Evolutionary conservation across 345 rosid species (phyloP).

Genomic region (Toxicodendron radicans): DNA sequence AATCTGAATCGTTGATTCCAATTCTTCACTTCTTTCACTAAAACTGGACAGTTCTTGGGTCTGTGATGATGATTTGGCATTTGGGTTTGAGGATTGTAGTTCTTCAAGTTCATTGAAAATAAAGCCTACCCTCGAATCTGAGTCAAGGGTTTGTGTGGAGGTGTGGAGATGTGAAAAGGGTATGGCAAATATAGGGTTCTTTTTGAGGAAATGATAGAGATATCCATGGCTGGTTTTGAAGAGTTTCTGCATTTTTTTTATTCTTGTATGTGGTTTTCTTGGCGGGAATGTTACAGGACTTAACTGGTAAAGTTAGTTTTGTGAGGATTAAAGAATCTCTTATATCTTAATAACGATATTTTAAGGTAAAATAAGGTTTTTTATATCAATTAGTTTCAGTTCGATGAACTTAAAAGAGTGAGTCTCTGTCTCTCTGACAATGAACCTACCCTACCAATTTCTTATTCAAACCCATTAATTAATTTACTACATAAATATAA

Average conservation of each 20-base stretch:
- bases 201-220: conserved; percentile 20
- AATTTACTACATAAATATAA: too few species aligned
- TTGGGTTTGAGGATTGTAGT: conserved; percentile 28
- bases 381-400: too few species aligned
- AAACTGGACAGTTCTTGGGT: background rate
- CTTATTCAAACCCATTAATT: too few species aligned
- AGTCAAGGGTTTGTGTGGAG: conserved; percentile 22
- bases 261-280: background rate
- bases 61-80: conserved; percentile 8
- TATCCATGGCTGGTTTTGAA: conserved; percentile 23
- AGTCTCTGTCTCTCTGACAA: too few species aligned
- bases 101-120: conserved; percentile 26
- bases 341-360: too few species aligned
- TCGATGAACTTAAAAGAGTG: too few species aligned
- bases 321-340: background rate
- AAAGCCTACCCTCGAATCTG: conserved; percentile 25
- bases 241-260: conserved; percentile 35
- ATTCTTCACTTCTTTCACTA: background rate
- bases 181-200: conserved; percentile 10
- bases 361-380: too few species aligned
- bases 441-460: too few species aligned
- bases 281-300: conserved; percentile 17
- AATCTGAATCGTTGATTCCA: conserved; percentile 32
- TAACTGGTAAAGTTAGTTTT: background rate
- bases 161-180: conserved; percentile 33